These are phyloP conservation scores for Stephanocyclus meneghinianus DNA, from an alignment of 352 stramenopile genomes.

Conservation along the genomic window DNA sequence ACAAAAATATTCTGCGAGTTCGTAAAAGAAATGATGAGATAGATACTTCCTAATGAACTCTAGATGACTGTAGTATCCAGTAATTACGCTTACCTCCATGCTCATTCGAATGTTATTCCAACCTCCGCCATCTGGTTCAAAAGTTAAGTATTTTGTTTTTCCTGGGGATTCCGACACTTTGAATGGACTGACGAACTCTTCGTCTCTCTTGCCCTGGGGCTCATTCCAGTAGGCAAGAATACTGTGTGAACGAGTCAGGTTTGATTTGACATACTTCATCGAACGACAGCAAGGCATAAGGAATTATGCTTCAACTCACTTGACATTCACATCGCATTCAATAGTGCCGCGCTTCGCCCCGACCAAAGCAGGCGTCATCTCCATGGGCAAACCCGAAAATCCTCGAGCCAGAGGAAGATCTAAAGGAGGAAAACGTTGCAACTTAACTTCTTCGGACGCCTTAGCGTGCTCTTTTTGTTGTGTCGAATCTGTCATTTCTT, in stretches of 20 bases:
- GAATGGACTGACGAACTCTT: conserved; percentile 71
- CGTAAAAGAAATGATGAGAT: not conserved
- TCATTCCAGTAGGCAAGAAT: conserved; percentile 78
- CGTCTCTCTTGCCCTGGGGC: conserved; percentile 65
- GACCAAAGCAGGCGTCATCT: conserved; percentile 67
- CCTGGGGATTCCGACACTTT: conserved; percentile 31
- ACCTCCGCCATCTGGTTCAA: conserved; percentile 57
- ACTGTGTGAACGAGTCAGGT: conserved; percentile 28
- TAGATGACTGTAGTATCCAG: too few species aligned
- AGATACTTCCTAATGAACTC: not conserved
- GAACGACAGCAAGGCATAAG: not conserved
- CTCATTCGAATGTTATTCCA: conserved; percentile 80
- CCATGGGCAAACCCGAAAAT: conserved; percentile 67
- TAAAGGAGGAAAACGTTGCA: conserved; percentile 7
- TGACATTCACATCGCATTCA: conserved; percentile 61
- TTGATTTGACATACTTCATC: not conserved
- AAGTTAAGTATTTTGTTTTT: conserved; percentile 58
- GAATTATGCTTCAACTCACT: conserved; percentile 25
- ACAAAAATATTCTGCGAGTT: conserved; percentile 62
- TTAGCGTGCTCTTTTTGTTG: not conserved
- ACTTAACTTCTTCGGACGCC: not conserved
- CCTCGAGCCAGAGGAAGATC: conserved; percentile 54
- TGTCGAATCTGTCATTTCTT: not conserved
- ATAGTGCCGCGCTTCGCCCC: conserved; percentile 65
- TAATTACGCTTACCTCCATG: conserved; percentile 6